Evolutionary conservation across 106 monocot genomes (phyloP).

Genomic region (Dioscorea alata): DNA sequence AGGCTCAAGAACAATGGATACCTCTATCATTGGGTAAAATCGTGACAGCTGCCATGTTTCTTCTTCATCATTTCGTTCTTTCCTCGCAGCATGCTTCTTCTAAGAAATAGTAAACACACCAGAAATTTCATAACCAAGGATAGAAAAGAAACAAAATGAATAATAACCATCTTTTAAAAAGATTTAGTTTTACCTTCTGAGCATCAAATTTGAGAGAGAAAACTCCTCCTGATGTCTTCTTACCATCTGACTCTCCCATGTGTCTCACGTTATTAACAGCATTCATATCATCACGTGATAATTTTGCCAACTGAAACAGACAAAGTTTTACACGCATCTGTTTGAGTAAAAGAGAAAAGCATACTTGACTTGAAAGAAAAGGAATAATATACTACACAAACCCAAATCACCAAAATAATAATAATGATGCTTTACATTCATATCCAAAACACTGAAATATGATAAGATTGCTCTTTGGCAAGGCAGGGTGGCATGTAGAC

Average conservation of each 20-base stretch:
- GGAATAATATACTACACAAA: too few species aligned
- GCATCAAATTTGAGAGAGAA: conserved; percentile 95
- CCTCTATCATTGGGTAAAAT: conserved; percentile 98
- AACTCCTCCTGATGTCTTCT: conserved; percentile 42
- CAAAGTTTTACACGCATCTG: neutral
- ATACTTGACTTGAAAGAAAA: too few species aligned
- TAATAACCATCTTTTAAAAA: too few species aligned
- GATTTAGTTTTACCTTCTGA: conserved; percentile 37
- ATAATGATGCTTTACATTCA: too few species aligned
- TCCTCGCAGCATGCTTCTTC: conserved; percentile 80
- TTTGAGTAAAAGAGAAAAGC: neutral
- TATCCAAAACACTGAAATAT: too few species aligned
- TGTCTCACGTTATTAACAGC: conserved; percentile 92
- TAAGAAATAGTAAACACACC: conserved; percentile 7
- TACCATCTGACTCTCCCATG: conserved; percentile 46
- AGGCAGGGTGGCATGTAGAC: too few species aligned
- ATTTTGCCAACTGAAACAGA: conserved; percentile 62
- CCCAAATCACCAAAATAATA: too few species aligned
- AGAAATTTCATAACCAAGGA: too few species aligned
- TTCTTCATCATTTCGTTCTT: conserved; percentile 69
- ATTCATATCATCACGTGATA: conserved; percentile 89
- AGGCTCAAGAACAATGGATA: conserved; percentile 7
- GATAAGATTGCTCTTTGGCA: too few species aligned
- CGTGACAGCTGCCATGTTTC: conserved; percentile 74
- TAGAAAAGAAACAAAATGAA: too few species aligned